Conservation (phyloP, 768 basidiomycete species). For the Austroboletus eburneus region DNA sequence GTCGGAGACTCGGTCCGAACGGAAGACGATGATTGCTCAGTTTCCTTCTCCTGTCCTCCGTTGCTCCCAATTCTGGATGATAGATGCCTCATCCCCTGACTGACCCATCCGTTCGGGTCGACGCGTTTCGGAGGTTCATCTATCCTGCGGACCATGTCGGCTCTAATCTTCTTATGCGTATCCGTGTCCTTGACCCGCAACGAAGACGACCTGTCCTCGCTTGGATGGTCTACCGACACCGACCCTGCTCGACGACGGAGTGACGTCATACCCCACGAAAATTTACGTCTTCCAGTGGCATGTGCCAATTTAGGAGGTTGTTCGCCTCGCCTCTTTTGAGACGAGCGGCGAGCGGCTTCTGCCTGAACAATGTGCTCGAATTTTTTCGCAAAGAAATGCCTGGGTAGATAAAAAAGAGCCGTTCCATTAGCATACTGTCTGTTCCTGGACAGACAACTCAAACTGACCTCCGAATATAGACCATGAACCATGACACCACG, state of each 20-base stretch:
- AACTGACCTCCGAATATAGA: constrained; percentile 64
- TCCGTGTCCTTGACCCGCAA: constrained; percentile 28
- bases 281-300: constrained; percentile 13
- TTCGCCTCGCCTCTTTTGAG: constrained; percentile 16
- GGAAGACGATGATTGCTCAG: constrained; percentile 7
- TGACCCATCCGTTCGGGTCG: constrained; percentile 72
- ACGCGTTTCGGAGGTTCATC: constrained; percentile 64
- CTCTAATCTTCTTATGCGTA: constrained; percentile 35
- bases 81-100: constrained; percentile 36
- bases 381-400: constrained; percentile 67
- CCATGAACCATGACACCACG: constrained; percentile 78
- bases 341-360: constrained; percentile 32
- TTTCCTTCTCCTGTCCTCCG: constrained; percentile 2
- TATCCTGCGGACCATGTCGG: constrained; percentile 78
- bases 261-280: constrained; percentile 29
- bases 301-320: constrained; percentile 19
- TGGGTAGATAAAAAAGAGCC: constrained; percentile 19
- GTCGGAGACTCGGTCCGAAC: neutral
- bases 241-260: constrained; percentile 29
- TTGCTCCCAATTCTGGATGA: constrained; percentile 5
- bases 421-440: neutral
- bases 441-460: neutral
- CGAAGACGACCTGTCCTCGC: constrained; percentile 14
- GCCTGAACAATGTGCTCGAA: constrained; percentile 56
- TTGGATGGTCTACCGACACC: constrained; percentile 20